Conservation (phyloP, 805 yeast genomes). For the Saccharomyces paradoxus region DNA sequence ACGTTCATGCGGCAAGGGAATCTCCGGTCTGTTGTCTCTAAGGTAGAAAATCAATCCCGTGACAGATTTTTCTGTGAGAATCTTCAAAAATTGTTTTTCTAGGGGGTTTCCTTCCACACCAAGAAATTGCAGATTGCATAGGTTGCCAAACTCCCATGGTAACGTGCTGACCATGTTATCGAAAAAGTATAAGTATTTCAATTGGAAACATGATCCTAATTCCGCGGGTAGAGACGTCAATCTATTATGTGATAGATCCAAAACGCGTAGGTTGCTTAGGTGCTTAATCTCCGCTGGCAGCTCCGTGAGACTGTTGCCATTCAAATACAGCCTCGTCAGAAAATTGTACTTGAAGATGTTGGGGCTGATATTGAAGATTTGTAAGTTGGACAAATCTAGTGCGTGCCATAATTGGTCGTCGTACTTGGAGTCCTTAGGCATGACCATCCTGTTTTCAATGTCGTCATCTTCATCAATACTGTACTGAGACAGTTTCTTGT, state of each 20-base stretch:
- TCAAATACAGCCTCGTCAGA: conserved; percentile 76
- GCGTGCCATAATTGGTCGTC: conserved; percentile 91
- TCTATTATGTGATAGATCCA: conserved; percentile 77
- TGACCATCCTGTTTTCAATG: conserved; percentile 19
- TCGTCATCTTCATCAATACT: conserved; percentile 47
- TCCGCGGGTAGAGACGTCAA: conserved; percentile 71
- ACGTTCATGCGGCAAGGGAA: conserved; percentile 62
- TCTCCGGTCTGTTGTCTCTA: conserved; percentile 72
- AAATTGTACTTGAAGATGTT: conserved; percentile 74
- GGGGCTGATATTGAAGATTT: conserved; percentile 60
- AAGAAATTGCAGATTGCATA: conserved; percentile 74
- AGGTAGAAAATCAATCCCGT: conserved; percentile 71
- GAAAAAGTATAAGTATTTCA: conserved; percentile 76
- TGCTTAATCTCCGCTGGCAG: conserved; percentile 63
- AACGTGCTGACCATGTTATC: conserved; percentile 71
- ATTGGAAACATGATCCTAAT: conserved; percentile 70
- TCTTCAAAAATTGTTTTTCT: conserved; percentile 52
- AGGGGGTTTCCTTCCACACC: conserved; percentile 93
- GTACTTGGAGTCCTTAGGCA: conserved; percentile 18
- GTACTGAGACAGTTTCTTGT: conserved; percentile 35
- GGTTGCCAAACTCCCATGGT: conserved; percentile 79
- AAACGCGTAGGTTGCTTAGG: conserved; percentile 64
- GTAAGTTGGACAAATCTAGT: conserved; percentile 85
- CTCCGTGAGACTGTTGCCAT: conserved; percentile 67
- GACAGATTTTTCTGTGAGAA: conserved; percentile 75